These are phyloP conservation scores for Xylaria sp. DNA, from an alignment of 2,329 filamentous ascomycete genomes.

Conservation along the genomic window DNA sequence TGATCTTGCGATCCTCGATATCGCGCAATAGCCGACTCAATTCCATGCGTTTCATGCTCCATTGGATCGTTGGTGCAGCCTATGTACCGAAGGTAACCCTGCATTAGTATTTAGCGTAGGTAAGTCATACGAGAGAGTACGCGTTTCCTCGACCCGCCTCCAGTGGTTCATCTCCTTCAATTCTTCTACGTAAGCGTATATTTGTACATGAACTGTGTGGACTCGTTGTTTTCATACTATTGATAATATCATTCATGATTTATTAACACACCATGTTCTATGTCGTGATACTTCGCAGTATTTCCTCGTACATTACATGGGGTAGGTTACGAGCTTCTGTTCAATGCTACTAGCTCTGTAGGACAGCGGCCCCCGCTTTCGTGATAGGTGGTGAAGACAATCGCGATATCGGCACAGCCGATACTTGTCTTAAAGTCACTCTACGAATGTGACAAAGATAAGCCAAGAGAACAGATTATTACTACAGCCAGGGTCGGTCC, in stretches of 20 bases:
- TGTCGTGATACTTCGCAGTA: neutral
- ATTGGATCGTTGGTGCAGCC: neutral
- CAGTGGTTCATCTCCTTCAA: neutral
- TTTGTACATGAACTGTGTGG: neutral
- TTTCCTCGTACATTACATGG: neutral
- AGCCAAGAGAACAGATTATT: neutral
- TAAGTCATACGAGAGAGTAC: neutral
- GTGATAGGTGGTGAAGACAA: too few species aligned
- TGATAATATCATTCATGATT: neutral
- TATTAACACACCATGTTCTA: neutral
- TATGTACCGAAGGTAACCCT: neutral
- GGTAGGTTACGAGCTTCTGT: neutral
- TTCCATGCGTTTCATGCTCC: neutral
- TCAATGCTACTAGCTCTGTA: neutral
- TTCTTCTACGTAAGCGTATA: neutral
- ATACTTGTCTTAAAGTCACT: neutral
- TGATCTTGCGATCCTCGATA: neutral
- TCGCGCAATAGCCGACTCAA: neutral
- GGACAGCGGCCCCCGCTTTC: neutral
- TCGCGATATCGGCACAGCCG: slow-evolving; percentile 1
- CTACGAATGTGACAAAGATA: neutral
- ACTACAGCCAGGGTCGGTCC: neutral
- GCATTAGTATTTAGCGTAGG: neutral
- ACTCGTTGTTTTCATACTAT: neutral
- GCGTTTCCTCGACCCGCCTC: neutral